A percentile compares a stretch with the other conserved stretches of the same genome.
Conservation (phyloP, 2,329 filamentous ascomycete genomes). For the Fusarium phyllophilum region DNA sequence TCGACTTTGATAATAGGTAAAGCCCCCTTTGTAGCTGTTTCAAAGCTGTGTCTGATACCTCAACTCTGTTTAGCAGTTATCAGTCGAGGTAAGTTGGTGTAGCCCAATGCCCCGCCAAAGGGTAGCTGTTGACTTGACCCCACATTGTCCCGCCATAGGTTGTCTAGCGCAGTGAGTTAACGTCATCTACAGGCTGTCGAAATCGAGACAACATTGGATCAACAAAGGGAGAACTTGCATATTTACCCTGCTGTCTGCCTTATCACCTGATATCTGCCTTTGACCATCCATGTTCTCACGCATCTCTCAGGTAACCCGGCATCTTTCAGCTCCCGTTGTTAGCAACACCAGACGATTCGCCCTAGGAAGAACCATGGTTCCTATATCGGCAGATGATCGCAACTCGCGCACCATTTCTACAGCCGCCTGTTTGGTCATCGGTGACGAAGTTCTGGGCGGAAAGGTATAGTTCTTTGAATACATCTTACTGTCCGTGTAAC, state of each 20-base stretch:
- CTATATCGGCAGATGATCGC: constrained; percentile 60
- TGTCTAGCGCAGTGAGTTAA: constrained; percentile 18
- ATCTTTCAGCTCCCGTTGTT: constrained; percentile 60
- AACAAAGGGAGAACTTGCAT: constrained; percentile 13
- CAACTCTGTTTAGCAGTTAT: constrained; percentile 22
- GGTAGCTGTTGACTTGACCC: constrained; percentile 7
- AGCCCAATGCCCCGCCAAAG: constrained; percentile 30
- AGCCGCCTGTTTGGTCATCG: constrained; percentile 92
- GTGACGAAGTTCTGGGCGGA: constrained; percentile 94
- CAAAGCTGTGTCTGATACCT: constrained; percentile 3
- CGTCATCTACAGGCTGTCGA: constrained; percentile 28
- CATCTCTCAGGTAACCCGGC: constrained; percentile 76
- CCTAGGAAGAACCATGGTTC: constrained; percentile 53
- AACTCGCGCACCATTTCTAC: constrained; percentile 80
- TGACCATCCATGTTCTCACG: constrained; percentile 75
- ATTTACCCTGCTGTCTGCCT: neutral
- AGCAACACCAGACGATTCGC: constrained; percentile 49
- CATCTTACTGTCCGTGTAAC: neutral
- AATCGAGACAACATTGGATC: constrained; percentile 12
- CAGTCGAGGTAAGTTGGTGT: constrained; percentile 18
- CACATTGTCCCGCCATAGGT: constrained; percentile 26
- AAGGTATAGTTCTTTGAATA: constrained; percentile 69
- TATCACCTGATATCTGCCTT: constrained; percentile 1
- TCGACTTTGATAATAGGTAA: neutral
- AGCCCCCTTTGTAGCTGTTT: neutral